phyloP scores from a whole-genome alignment of 2,329 filamentous ascomycete species.

The Talaromyces rugulosus region DNA sequence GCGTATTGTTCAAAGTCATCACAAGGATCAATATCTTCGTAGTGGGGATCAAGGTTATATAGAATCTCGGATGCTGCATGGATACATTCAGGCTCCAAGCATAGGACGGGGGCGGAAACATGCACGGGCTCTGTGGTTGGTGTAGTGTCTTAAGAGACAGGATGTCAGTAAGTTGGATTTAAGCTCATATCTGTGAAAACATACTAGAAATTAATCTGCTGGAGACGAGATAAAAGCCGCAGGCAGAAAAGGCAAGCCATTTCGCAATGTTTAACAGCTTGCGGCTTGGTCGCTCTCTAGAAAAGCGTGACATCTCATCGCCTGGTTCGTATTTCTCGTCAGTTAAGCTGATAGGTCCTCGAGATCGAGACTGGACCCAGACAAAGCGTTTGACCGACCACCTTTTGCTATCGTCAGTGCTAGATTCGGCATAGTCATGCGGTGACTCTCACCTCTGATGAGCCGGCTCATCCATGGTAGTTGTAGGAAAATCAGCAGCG shows the following conservation, averaged over 20 bases:
- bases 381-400: not conserved
- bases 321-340: not conserved
- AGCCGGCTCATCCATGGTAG: not conserved
- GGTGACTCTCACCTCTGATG: not conserved
- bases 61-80: constrained; percentile 61
- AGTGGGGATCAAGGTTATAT: constrained; percentile 58
- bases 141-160: not conserved
- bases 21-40: constrained; percentile 63
- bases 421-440: not conserved
- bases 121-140: not conserved
- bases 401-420: not conserved
- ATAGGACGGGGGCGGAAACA: not conserved
- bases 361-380: not conserved
- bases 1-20: constrained; percentile 64
- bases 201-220: not conserved
- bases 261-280: constrained; percentile 1
- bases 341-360: not conserved
- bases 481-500: not conserved
- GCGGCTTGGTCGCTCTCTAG: not conserved
- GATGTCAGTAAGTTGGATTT: not conserved
- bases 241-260: constrained; percentile 2
- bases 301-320: not conserved
- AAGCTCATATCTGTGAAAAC: not conserved
- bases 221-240: not conserved
- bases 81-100: constrained; percentile 50